Conservation (phyloP, 768 basidiomycete genomes). For the Tephrocybe sp. region DNA sequence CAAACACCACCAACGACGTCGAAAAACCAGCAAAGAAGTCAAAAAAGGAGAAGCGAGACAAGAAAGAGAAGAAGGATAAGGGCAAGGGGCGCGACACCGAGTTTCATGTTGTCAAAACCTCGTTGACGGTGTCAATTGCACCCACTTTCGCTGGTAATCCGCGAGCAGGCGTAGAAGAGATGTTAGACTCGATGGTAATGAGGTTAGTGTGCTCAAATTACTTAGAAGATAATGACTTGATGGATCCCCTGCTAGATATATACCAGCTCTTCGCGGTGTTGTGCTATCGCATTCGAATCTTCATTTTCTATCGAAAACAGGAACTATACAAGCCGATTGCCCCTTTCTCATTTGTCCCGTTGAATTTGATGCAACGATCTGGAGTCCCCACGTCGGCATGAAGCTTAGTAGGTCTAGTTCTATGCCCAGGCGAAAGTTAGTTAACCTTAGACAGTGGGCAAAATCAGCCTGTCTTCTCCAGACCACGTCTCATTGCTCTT, state of each 20-base stretch:
- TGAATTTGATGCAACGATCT: conserved; percentile 80
- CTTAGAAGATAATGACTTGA: not conserved
- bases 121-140: conserved; percentile 70
- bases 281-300: conserved; percentile 84
- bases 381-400: conserved; percentile 85
- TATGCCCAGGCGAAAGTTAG: conserved; percentile 1
- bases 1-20: conserved; percentile 19
- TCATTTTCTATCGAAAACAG: conserved; percentile 59
- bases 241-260: conserved; percentile 55
- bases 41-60: conserved; percentile 33
- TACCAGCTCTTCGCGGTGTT: conserved; percentile 83
- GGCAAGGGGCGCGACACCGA: conserved; percentile 42
- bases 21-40: conserved; percentile 32
- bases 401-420: conserved; percentile 56
- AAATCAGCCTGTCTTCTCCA: conserved; percentile 84
- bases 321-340: conserved; percentile 74
- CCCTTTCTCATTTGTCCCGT: conserved; percentile 79
- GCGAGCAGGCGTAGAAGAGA: conserved; percentile 76
- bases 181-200: conserved; percentile 95
- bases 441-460: conserved; percentile 55
- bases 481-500: conserved; percentile 90
- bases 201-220: conserved; percentile 48
- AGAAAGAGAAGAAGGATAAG: conserved; percentile 30
- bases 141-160: conserved; percentile 78
- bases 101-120: conserved; percentile 63